Percentiles rank a stretch among this genome's conserved stretches.
Conservation (phyloP, 2,329 filamentous ascomycete species). For the Sarocladiaceae sp. region DNA sequence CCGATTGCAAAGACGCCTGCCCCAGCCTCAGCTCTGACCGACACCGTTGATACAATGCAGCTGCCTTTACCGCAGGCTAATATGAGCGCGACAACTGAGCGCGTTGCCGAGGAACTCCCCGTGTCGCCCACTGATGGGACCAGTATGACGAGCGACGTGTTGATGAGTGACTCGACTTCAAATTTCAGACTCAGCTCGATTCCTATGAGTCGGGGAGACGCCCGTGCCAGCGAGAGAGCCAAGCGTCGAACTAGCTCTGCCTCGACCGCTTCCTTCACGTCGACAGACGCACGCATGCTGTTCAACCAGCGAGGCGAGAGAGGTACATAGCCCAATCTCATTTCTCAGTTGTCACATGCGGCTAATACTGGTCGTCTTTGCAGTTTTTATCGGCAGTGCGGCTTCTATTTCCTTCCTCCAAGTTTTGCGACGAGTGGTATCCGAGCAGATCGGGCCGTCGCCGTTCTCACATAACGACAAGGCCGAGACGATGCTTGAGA, state of each 20-base stretch:
- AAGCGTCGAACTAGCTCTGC: neutral
- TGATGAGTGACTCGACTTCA: conserved; percentile 15
- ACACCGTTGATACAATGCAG: neutral
- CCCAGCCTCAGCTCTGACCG: neutral
- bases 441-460: conserved; percentile 46
- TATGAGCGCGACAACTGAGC: conserved; percentile 6
- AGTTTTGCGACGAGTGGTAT: conserved; percentile 39
- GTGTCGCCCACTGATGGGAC: conserved; percentile 4
- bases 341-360: neutral
- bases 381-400: conserved; percentile 44
- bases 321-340: conserved; percentile 27
- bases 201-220: conserved; percentile 15
- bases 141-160: neutral
- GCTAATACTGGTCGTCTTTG: conserved; percentile 3
- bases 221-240: conserved; percentile 13
- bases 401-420: conserved; percentile 51
- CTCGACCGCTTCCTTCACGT: conserved; percentile 11
- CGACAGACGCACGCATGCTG: conserved; percentile 33
- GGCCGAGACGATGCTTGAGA: conserved; percentile 48
- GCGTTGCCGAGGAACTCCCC: neutral
- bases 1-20: neutral
- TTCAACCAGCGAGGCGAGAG: conserved; percentile 45
- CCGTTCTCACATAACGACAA: conserved; percentile 45
- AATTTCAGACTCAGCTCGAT: conserved; percentile 22
- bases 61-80: conserved; percentile 3